Base-by-base conservation (phyloP, 2,329 filamentous ascomycete genomes). In the Alternaria dauci region DNA sequence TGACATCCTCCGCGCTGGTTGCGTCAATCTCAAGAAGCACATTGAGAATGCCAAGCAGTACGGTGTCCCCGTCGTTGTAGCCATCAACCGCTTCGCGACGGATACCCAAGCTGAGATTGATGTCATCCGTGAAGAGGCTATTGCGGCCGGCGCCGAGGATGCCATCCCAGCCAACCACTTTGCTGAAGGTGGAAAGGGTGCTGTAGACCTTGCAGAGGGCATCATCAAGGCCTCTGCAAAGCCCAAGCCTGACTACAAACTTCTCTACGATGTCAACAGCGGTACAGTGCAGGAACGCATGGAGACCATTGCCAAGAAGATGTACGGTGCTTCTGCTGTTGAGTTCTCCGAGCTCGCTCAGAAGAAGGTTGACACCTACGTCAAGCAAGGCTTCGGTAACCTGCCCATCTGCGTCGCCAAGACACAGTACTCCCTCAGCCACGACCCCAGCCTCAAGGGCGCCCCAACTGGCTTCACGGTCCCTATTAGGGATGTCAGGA, bases 381-480 rank as follows among this genome's bases (percentile, higher is more conserved):
- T 91, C 32, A 88, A 88, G 76, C 95, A 98, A 80, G 95, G 95
- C 46, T 96, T 94, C 73, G 91, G 91, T 23, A 93, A 97, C 79
- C 83, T 99, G 67, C 95, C 95, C 36, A 97, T 98, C 75, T 99
- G 95, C 79, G 88, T 98, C 67, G 95, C 95, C 64, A 99, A 99
- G 89, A 99, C 95, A 14, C 95, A 99, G 80, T 99, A 99, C 83
- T 96, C 92, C 34, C 86, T 99, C 50, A 95, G 91, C 59, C 94
- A 98, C 80, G 93, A 99, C 78, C 91, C 94, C 2, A 89, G 91
- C 11, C 85, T 98, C 71, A 99, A 99, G 87, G 95, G 95, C 64
- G 95, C 95, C 8, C 95, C 95, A 25, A 92, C 90, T 4, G 95
- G 94, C 60, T 99, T 98, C 80, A 96, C 92, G 0, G 89, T 99